Evolutionary conservation across 164 flowering plant genomes (phyloP).

Genomic region (Warburgia ugandensis): DNA sequence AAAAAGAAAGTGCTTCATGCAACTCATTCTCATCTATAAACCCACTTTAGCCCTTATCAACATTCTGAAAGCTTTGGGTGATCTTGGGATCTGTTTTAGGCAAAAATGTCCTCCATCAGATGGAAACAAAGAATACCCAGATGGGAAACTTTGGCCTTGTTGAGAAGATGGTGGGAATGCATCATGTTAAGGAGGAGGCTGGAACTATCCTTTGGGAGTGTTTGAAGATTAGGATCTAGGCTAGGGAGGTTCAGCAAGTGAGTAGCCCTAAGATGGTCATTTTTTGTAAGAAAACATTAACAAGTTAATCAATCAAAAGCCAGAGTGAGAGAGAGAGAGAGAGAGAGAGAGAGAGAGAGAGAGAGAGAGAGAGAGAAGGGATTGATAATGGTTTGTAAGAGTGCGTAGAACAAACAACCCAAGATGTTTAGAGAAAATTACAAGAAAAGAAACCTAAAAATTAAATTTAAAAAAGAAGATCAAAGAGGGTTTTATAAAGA

Average conservation of each 20-base stretch:
- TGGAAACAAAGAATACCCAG: conserved; percentile 12
- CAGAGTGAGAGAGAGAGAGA: too few relatives aligned
- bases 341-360: too few relatives aligned
- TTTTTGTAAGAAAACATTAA: conserved; percentile 20
- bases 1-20: conserved; percentile 48
- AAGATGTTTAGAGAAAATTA: too few relatives aligned
- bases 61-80: conserved; percentile 58
- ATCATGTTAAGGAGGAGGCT: background rate
- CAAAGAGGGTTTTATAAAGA: too few relatives aligned
- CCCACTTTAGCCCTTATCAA: conserved; percentile 61
- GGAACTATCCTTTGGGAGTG: background rate
- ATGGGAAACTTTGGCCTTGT: conserved; percentile 10
- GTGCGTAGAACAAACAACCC: too few relatives aligned
- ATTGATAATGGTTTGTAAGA: too few relatives aligned
- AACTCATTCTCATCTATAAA: conserved; percentile 57
- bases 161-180: background rate
- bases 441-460: too few relatives aligned
- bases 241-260: conserved; percentile 30
- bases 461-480: too few relatives aligned
- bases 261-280: conserved; percentile 12
- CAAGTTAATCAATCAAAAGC: too few relatives aligned
- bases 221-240: conserved; percentile 14
- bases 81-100: conserved; percentile 55
- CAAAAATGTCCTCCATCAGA: conserved; percentile 21
- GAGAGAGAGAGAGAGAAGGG: too few relatives aligned